phyloP scores from a whole-genome alignment of 2,329 filamentous ascomycete genomes.

The Pleoardoris graminearum region DNA sequence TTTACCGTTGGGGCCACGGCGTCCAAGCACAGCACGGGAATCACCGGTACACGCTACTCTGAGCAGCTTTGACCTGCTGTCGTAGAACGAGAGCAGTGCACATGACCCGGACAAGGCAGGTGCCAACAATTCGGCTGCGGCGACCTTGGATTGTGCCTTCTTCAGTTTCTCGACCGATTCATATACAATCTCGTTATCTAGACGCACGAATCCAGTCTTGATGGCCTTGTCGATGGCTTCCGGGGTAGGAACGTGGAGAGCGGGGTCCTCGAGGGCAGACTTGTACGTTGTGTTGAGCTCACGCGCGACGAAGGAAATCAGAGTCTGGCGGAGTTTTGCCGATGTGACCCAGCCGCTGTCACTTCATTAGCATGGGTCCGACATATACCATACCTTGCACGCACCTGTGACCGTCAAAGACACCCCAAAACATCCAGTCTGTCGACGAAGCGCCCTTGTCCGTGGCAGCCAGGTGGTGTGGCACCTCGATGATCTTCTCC shows the following conservation, averaged over 20 bases:
- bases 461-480: constrained; percentile 60
- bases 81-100: constrained; percentile 94
- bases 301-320: constrained; percentile 89
- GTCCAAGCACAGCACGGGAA: constrained; percentile 90
- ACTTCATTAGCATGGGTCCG: constrained; percentile 6
- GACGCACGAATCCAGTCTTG: constrained; percentile 83
- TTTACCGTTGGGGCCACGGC: constrained; percentile 75
- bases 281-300: constrained; percentile 94
- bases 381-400: constrained; percentile 31
- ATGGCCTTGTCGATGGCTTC: constrained; percentile 88
- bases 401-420: constrained; percentile 95
- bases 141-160: constrained; percentile 84
- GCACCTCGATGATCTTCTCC: constrained; percentile 95
- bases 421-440: constrained; percentile 99
- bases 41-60: constrained; percentile 96
- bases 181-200: constrained; percentile 94
- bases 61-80: constrained; percentile 81
- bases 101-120: constrained; percentile 97
- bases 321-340: constrained; percentile 86
- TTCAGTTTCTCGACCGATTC: constrained; percentile 90
- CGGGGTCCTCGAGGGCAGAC: constrained; percentile 63
- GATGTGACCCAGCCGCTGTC: constrained; percentile 94
- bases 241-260: constrained; percentile 66
- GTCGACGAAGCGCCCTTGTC: constrained; percentile 62
- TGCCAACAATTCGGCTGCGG: constrained; percentile 87